Percentiles rank a stretch among this genome's conserved stretches.
Conservation (phyloP, 768 basidiomycete genomes). For the Rhodotorula graminis region DNA sequence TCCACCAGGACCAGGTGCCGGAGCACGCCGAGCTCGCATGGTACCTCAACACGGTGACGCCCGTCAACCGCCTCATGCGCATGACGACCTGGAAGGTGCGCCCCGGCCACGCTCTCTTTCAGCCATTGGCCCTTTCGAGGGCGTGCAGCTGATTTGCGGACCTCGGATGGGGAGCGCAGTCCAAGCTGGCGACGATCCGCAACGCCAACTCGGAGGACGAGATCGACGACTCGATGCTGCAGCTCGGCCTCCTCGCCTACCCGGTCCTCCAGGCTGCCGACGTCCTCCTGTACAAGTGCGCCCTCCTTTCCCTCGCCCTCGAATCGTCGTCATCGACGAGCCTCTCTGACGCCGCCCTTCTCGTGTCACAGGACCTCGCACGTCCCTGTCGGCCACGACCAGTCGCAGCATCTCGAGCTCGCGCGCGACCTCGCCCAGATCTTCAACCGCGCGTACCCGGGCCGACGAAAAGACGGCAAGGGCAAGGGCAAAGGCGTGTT, state of each 20-base stretch:
- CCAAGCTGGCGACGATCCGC: conserved; percentile 66
- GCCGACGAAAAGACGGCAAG: conserved; percentile 18
- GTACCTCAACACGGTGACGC: conserved; percentile 79
- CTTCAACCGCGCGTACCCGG: conserved; percentile 67
- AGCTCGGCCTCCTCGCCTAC: conserved; percentile 82
- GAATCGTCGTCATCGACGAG: neutral
- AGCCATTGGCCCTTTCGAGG: neutral
- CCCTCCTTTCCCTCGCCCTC: neutral
- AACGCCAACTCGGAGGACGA: conserved; percentile 71
- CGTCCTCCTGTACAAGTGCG: conserved; percentile 75
- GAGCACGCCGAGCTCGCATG: conserved; percentile 82
- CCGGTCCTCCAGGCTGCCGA: conserved; percentile 92
- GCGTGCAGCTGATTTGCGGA: neutral
- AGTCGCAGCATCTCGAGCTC: conserved; percentile 88
- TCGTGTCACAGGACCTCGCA: conserved; percentile 64
- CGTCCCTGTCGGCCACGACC: conserved; percentile 95
- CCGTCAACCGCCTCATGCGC: conserved; percentile 71
- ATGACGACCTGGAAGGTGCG: conserved; percentile 97
- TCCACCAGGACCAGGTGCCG: conserved; percentile 83
- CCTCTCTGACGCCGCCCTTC: neutral
- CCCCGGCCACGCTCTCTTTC: neutral
- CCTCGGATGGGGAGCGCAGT: conserved; percentile 54
- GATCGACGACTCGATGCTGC: conserved; percentile 73
- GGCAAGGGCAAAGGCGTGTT: conserved; percentile 56
- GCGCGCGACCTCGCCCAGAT: conserved; percentile 72